Base-by-base conservation (phyloP, 805 yeast species). In the Hanseniaspora nectarophila region DNA sequence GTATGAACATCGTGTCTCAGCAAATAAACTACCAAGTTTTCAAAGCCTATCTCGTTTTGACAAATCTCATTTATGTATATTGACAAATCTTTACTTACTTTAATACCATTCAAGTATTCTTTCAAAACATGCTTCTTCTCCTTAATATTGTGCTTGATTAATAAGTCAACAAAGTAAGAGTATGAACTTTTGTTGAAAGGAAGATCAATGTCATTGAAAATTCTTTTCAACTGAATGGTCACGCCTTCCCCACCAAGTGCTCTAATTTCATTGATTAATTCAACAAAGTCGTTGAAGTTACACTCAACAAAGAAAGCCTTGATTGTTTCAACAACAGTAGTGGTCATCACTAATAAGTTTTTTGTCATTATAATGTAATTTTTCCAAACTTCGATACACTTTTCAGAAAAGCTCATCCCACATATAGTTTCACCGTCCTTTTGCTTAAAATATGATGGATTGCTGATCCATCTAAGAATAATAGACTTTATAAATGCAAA, bases 11-110 rank as follows among this genome's bases (percentile, higher is more conserved):
- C 53, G 18, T 49, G 38, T 12, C 34, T 42, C 5, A 49, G 6
- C 26, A 49, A 20, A 34, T 49, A 28, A 7, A 33, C 31, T 13
- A 39, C 20, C 10, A 49, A 34, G 15, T n/a, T 20, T 10, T n/a
- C 15, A 34, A 49, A 49, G 3, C 46, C 46, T 13, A 34, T 26
- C 18, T 42, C 53, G 34, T 49, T 49, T 42, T 49, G 43, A 24
- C 43, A 26, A 18, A 40, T 42, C 21, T 33, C 39, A 15, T 40
- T 26, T 12, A 42, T 20, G 35, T 33, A 49, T 6, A 9, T n/a
- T n/a, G 35, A 13, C 1, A 26, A 3, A 38, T 49, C 33, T 6
- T 18, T 20, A 4, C 43, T 20, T 6, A 10, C 12, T 28, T 13
- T 32, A 5, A 34, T 33, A 20, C 43, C 44, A 13, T 24, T 32